Base-by-base conservation (phyloP, 2,329 filamentous ascomycete species). In the Metarhizium anisopliae region DNA sequence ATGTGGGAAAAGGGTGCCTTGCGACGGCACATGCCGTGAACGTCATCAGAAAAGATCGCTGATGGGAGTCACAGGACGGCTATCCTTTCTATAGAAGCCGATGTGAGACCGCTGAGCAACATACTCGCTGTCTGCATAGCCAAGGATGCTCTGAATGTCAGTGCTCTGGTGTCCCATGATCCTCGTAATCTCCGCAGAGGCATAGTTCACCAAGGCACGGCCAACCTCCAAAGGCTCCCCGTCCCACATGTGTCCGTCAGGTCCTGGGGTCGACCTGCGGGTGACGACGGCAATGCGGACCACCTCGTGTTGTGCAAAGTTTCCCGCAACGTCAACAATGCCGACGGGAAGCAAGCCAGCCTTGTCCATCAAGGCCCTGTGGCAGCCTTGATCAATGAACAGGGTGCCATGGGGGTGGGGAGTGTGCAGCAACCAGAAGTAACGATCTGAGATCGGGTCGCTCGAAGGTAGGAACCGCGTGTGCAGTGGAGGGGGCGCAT, bases 391-490 rank as follows among this genome's bases (percentile, higher is more conserved):
- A 74, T 99, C 94, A 63, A 99, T 95, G 73, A 90, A 97, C 30
- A 99, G 69, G 2, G 87, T 95, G 14, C 94, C 94, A 65, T 95
- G 92, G 0, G 94, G 90, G 29, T 86, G 85, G 11, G 96, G 83
- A 10, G 93, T 94, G 71, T 99, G 90, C 0, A 97, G 80, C 51
- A 99, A 85, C 94, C 94, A 99, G 78, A 99, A 97, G 68, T 94
- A 91, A 59, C 93, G 87, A 69, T 96, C 94, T 56, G 90, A 85
- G 58, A 97, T 94, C 1, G 93, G 92, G 30, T 89, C 84, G 0
- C 81, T 77, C 10, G 90, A 90, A 0, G 92, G 90, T 13, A 96
- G 78, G 77, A 99, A 99, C 56, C 94, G 86, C 3, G 94, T 99
- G 72, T 99, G 94, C 4, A 96, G 76, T 2, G 82, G 79, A 53